These are phyloP conservation scores for Galium porrigens DNA, from an alignment of 305 asterid species.

Conservation along the genomic window DNA sequence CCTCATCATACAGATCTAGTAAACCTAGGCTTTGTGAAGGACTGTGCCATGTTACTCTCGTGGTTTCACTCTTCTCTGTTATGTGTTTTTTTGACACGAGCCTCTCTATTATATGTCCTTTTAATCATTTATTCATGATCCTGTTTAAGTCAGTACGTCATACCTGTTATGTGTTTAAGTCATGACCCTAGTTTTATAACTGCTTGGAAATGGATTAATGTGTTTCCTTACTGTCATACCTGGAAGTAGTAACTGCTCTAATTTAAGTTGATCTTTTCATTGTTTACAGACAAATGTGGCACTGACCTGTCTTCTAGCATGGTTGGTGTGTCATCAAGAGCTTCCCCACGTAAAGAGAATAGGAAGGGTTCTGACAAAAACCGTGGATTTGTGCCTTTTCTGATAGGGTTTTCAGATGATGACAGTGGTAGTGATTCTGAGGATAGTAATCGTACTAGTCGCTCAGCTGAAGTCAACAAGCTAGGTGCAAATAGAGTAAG, in stretches of 20 bases:
- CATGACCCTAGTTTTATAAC: not conserved
- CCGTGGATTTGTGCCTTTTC: conserved; percentile 37
- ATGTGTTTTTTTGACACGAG: no score
- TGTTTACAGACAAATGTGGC: conserved; percentile 17
- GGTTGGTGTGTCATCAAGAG: conserved; percentile 19
- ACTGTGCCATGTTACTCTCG: not conserved
- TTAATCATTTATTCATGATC: not conserved
- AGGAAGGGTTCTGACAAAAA: conserved; percentile 26
- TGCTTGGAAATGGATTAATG: not conserved
- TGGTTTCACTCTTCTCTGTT: not conserved
- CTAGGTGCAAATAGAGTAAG: conserved; percentile 15
- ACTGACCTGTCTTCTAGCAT: conserved; percentile 16
- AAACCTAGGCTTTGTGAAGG: not conserved
- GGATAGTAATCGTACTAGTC: conserved; percentile 16
- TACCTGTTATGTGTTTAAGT: no score
- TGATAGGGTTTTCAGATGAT: conserved; percentile 41
- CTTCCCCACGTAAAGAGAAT: conserved; percentile 18
- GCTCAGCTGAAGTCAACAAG: conserved; percentile 14
- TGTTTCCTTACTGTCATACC: not conserved
- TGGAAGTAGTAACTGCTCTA: not conserved
- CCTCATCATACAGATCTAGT: not conserved
- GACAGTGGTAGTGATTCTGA: conserved; percentile 37
- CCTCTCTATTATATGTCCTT: not conserved
- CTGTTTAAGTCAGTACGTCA: not conserved
- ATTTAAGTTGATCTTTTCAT: not conserved